Percentiles rank a stretch among this genome's conserved stretches.
Evolutionary conservation across 2,329 filamentous ascomycete species (phyloP).

Genomic region (Pyrenophora graminea): DNA sequence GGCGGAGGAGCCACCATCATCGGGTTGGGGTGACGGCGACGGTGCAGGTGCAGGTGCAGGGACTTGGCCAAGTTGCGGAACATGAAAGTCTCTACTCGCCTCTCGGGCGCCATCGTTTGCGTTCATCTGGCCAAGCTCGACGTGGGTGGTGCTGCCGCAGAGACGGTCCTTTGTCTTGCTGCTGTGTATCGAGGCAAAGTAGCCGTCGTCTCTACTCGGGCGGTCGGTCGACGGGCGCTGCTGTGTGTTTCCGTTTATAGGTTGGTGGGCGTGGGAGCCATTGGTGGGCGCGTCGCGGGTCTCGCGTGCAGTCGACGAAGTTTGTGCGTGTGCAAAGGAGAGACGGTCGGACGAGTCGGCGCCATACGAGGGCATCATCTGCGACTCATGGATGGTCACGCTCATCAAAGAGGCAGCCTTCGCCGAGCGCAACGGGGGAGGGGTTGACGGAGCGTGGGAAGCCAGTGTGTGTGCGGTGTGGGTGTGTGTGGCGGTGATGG

Average conservation of each 20-base stretch:
- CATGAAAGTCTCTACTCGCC: conserved; percentile 33
- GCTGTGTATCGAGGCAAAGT: conserved; percentile 49
- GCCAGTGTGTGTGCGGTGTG: conserved; percentile 27
- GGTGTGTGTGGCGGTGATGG: conserved; percentile 12
- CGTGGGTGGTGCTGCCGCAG: conserved; percentile 40
- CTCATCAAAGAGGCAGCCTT: conserved; percentile 38
- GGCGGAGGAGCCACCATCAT: conserved; percentile 32
- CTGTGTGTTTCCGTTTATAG: conserved; percentile 41
- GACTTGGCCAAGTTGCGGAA: conserved; percentile 25
- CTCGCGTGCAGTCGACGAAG: conserved; percentile 35
- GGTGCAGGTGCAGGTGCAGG: too few relatives aligned
- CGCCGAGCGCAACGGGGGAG: conserved; percentile 32
- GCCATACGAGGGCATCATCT: conserved; percentile 57
- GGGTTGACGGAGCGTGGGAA: conserved; percentile 31
- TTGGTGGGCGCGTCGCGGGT: conserved; percentile 32
- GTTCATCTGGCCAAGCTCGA: conserved; percentile 41
- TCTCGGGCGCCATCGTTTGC: conserved; percentile 34
- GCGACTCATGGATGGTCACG: conserved; percentile 42
- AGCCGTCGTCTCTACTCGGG: conserved; percentile 50
- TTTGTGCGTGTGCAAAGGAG: conserved; percentile 37
- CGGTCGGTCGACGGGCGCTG: conserved; percentile 33
- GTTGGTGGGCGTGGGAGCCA: conserved; percentile 26
- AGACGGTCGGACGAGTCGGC: conserved; percentile 49
- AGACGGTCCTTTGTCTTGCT: conserved; percentile 40
- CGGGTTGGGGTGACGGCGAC: conserved; percentile 17